These are phyloP conservation scores for Ogataea henricii DNA, from an alignment of 805 yeast species.

Conservation along the genomic window DNA sequence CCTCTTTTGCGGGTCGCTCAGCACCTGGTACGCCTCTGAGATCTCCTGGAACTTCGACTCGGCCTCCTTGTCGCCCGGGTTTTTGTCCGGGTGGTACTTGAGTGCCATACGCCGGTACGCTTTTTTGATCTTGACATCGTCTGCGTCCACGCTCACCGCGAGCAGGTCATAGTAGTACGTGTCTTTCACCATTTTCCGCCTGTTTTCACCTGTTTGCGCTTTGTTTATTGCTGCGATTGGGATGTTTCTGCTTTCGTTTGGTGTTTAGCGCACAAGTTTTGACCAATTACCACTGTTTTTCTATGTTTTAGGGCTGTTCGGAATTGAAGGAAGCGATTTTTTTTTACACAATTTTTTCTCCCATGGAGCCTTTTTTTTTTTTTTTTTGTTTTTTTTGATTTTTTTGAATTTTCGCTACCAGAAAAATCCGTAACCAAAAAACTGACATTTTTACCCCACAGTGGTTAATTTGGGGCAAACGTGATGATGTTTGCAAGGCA, in stretches of 20 bases:
- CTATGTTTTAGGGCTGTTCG: constrained; percentile 1
- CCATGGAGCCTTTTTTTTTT: not conserved
- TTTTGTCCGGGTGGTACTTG: constrained; percentile 79
- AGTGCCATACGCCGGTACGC: constrained; percentile 79
- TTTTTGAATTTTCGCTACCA: not conserved
- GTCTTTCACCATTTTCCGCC: constrained; percentile 65
- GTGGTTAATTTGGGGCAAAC: not conserved
- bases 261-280: not conserved
- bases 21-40: constrained; percentile 75
- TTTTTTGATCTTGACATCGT: constrained; percentile 69
- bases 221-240: not conserved
- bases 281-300: not conserved
- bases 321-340: constrained; percentile 6
- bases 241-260: not conserved
- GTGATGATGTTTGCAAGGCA: not conserved
- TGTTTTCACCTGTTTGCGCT: not conserved
- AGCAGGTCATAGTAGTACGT: constrained; percentile 71
- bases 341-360: not conserved
- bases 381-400: no score
- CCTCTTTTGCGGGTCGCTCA: constrained; percentile 64
- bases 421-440: not conserved
- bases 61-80: constrained; percentile 74
- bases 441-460: not conserved
- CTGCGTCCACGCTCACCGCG: constrained; percentile 58
- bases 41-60: constrained; percentile 67